Conservation (phyloP, 139 green algal genomes). For the Auxenochlorella protothecoides region DNA sequence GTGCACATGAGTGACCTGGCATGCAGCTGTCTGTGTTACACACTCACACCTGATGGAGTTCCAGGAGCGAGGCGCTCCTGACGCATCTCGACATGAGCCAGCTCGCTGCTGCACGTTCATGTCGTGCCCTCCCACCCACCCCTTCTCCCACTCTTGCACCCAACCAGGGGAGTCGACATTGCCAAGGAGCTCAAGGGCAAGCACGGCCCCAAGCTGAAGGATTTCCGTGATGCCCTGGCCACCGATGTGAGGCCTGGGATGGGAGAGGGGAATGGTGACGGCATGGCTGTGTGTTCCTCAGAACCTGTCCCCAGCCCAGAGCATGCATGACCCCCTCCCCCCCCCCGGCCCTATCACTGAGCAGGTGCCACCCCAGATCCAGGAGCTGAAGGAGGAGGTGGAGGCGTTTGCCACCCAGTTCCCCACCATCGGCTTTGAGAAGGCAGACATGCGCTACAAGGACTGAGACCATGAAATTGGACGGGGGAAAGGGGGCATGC, state of each 20-base stretch:
- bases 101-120: no score
- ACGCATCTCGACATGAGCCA: no score
- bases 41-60: no score
- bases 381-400: conserved; percentile 37
- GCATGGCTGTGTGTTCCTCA: no score
- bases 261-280: conserved; percentile 8
- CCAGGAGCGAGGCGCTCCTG: no score
- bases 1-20: no score
- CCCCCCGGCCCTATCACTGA: background rate
- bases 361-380: conserved; percentile 13
- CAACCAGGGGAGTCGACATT: conserved; percentile 32
- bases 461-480: conserved; percentile 25
- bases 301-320: no score
- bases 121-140: no score
- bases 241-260: conserved; percentile 19
- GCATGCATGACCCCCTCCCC: no score
- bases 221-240: conserved; percentile 71
- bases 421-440: conserved; percentile 95
- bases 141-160: background rate
- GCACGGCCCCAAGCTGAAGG: conserved; percentile 79
- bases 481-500: no score
- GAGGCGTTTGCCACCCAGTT: conserved; percentile 66
- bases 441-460: conserved; percentile 83
- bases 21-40: no score
- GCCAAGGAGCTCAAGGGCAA: conserved; percentile 44